Percentiles rank a stretch among this genome's conserved stretches.
phyloP scores from a whole-genome alignment of 495 filamentous ascomycete species.

The Talaromyces ruber region DNA sequence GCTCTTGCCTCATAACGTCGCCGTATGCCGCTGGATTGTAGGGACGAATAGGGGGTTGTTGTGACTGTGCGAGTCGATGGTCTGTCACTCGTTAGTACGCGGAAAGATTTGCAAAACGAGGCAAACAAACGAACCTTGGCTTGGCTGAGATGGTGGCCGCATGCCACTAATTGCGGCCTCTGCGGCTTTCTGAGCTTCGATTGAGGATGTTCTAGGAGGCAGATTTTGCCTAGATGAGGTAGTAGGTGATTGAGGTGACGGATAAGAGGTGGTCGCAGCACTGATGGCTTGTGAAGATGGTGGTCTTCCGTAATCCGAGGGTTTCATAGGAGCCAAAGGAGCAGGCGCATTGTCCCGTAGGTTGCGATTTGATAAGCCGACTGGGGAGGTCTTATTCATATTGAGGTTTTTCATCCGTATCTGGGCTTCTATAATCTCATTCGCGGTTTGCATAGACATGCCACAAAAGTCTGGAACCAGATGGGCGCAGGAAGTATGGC shows the following conservation, averaged over 20 bases:
- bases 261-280: constrained; percentile 37
- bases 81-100: constrained; percentile 6
- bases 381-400: constrained; percentile 27
- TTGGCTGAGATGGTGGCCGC: constrained; percentile 21
- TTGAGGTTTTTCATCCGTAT: constrained; percentile 37
- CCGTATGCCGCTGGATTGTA: constrained; percentile 71
- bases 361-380: constrained; percentile 46
- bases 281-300: constrained; percentile 36
- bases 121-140: constrained; percentile 23
- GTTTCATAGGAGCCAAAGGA: constrained; percentile 37
- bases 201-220: constrained; percentile 25
- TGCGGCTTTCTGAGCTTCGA: constrained; percentile 23
- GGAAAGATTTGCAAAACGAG: not conserved
- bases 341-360: constrained; percentile 48
- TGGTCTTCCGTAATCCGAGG: constrained; percentile 31
- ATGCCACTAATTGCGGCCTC: constrained; percentile 26
- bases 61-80: constrained; percentile 19
- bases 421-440: constrained; percentile 65
- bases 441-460: constrained; percentile 97
- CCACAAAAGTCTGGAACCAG: constrained; percentile 98
- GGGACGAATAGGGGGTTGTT: constrained; percentile 49
- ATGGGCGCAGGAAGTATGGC: constrained; percentile 85
- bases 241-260: constrained; percentile 34
- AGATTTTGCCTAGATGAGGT: constrained; percentile 23
- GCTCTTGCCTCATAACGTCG: constrained; percentile 41